Percentiles rank a stretch among this genome's conserved stretches.
Evolutionary conservation across 208 protist species (phyloP).

Genomic region (Balamuthia mandrillaris): DNA sequence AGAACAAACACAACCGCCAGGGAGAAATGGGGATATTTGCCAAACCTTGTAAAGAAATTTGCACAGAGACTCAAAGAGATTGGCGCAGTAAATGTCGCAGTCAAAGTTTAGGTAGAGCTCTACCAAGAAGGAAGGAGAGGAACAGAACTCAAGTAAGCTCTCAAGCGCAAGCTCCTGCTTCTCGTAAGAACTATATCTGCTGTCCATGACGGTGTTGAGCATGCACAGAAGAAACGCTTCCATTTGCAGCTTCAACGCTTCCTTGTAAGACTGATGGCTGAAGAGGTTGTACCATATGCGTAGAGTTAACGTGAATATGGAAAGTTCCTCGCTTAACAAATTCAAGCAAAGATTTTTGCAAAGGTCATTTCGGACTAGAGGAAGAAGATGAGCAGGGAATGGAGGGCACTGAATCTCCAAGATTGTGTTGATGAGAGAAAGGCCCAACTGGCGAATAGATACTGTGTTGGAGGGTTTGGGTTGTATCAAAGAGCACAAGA

Average conservation of each 20-base stretch:
- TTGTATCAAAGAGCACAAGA: constrained; percentile 25
- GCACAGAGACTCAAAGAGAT: constrained; percentile 64
- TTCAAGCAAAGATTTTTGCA: constrained; percentile 7
- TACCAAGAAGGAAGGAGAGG: constrained; percentile 53
- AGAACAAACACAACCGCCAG: not conserved
- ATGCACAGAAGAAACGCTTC: constrained; percentile 54
- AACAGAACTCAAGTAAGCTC: constrained; percentile 57
- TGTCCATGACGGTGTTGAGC: constrained; percentile 15
- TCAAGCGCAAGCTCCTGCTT: constrained; percentile 59
- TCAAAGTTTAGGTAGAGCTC: constrained; percentile 74
- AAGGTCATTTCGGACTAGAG: constrained; percentile 9
- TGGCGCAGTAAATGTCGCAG: constrained; percentile 62
- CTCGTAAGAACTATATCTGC: not conserved
- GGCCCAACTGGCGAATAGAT: not conserved
- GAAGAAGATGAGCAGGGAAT: not conserved
- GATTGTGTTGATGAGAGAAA: constrained; percentile 11
- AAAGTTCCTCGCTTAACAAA: not conserved
- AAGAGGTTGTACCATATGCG: not conserved
- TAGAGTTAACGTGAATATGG: constrained; percentile 7
- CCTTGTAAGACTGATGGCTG: constrained; percentile 5
- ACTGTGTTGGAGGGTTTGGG: constrained; percentile 8
- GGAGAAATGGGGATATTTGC: no score
- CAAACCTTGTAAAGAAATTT: constrained; percentile 72
- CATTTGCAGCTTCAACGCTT: constrained; percentile 47
- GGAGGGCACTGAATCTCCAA: not conserved